Conservation (phyloP, 768 basidiomycete genomes). For the Xanthoconium purpureum region DNA sequence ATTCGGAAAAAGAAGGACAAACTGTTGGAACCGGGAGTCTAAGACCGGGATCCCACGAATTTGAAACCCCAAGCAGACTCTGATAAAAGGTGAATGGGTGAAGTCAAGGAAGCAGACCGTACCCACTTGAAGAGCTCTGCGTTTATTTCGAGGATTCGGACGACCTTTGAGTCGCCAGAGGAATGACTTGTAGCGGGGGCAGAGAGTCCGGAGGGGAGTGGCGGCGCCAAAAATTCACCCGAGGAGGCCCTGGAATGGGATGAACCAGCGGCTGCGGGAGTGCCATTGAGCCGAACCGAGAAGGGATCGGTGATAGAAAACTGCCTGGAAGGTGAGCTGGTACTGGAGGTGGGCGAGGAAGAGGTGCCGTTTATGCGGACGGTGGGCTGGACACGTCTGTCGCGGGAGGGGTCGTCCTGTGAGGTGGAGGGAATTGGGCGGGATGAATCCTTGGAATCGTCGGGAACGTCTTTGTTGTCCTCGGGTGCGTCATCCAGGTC, state of each 20-base stretch:
- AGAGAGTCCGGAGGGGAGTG: constrained; percentile 27
- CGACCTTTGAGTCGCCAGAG: constrained; percentile 43
- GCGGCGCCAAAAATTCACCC: constrained; percentile 29
- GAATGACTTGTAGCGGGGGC: constrained; percentile 3
- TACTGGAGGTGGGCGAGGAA: constrained; percentile 17
- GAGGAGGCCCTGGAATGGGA: constrained; percentile 30
- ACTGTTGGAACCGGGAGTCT: constrained; percentile 60
- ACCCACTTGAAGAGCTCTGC: constrained; percentile 64
- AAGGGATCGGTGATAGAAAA: constrained; percentile 19
- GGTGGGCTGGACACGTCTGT: constrained; percentile 18
- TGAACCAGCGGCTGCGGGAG: constrained; percentile 12
- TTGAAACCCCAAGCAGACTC: constrained; percentile 63
- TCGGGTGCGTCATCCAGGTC: constrained; percentile 46
- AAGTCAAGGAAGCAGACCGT: neutral
- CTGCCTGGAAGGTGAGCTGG: constrained; percentile 22
- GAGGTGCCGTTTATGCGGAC: constrained; percentile 23
- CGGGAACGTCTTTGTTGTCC: constrained; percentile 34
- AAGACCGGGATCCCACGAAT: constrained; percentile 42
- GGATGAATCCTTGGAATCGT: constrained; percentile 26
- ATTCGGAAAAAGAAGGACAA: constrained; percentile 27
- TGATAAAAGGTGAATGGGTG: constrained; percentile 25
- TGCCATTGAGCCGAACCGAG: constrained; percentile 23
- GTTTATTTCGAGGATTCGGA: constrained; percentile 64
- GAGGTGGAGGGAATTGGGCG: constrained; percentile 14
- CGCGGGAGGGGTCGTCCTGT: constrained; percentile 14